These are phyloP conservation scores for Clitopilus hobsonii DNA, from an alignment of 768 basidiomycete species.

Conservation along the genomic window DNA sequence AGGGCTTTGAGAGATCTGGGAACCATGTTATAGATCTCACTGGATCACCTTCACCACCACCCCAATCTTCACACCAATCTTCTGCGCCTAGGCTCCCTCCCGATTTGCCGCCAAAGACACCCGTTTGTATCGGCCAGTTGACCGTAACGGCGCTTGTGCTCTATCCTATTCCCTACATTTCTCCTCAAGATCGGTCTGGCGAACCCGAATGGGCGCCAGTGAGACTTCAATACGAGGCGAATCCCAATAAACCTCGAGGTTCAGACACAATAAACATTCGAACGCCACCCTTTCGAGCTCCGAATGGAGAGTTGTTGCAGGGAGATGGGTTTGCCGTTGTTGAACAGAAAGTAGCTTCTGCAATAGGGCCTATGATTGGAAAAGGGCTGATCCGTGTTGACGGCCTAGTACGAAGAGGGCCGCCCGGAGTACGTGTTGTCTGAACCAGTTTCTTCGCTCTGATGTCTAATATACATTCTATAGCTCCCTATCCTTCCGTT, in stretches of 20 bases:
- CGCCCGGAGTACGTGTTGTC: constrained; percentile 42
- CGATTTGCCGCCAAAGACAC: constrained; percentile 72
- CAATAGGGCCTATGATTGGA: constrained; percentile 78
- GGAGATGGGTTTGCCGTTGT: constrained; percentile 80
- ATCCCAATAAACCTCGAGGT: constrained; percentile 44
- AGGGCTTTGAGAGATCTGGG: constrained; percentile 18
- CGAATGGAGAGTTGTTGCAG: constrained; percentile 46
- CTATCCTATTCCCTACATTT: constrained; percentile 73
- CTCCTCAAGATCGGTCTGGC: constrained; percentile 33
- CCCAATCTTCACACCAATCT: constrained; percentile 19
- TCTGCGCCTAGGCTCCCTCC: constrained; percentile 34
- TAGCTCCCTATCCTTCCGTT: constrained; percentile 82
- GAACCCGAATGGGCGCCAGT: constrained; percentile 68
- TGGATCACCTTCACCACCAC: constrained; percentile 51
- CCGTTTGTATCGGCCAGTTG: constrained; percentile 85
- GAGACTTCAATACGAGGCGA: constrained; percentile 67
- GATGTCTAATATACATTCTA: constrained; percentile 10
- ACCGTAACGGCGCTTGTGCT: constrained; percentile 79
- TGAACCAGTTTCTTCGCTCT: constrained; percentile 8
- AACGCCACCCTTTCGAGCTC: constrained; percentile 48
- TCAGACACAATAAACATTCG: constrained; percentile 79
- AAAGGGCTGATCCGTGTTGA: constrained; percentile 81
- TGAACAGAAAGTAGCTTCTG: constrained; percentile 79
- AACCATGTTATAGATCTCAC: constrained; percentile 76
- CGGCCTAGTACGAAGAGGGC: constrained; percentile 65